Base-by-base conservation (phyloP, 1,284 basidiomycete species). In the Phellinidium pouzarii region DNA sequence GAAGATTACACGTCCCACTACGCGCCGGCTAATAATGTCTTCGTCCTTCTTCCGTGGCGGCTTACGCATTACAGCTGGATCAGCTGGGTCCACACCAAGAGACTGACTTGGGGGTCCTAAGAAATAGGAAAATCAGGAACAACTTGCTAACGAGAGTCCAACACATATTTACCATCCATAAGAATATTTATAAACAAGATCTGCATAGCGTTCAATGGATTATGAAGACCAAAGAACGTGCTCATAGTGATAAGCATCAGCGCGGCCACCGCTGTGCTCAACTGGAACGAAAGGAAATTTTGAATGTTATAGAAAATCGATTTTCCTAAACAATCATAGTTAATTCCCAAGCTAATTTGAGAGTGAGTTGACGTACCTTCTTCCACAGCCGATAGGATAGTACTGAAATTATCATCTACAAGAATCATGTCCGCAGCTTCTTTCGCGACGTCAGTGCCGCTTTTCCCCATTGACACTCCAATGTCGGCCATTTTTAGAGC, bases 291-390 rank as follows among this genome's bases (percentile, higher is more conserved):
- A 47, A 98, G 72, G 76, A 99, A 98, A 68, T 97, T 98, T 66
- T 98, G 94, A 63, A 98, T 96, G 64, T 99, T 98, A 72, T 95
- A 92, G 69, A 97, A 99, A 62, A 98, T 98, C 3, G 90, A 90
- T 82, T 97, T 95, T 52, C 91, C 87, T 40, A 14, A 7, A 14
- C 31, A 14, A 8, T n/a, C 6, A 34, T 34, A 11, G 31, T 40
- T 17, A 40, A 40, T 7, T 40, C 37, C 3, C 37, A 34, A 34
- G 14, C 31, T 3, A n/a, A n/a, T n/a, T n/a, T n/a, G n/a, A n/a
- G n/a, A n/a, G n/a, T n/a, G n/a, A n/a, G n/a, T n/a, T 14, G 44
- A 65, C 73, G 47, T 47, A 84, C 91, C 95, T 75, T 99, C 95
- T 71, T 98, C 94, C 43, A 98, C 84, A 1, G 94, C 95, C 6